Evolutionary conservation across 2,329 filamentous ascomycete species (phyloP).

Genomic region (Aureobasidium sp.): DNA sequence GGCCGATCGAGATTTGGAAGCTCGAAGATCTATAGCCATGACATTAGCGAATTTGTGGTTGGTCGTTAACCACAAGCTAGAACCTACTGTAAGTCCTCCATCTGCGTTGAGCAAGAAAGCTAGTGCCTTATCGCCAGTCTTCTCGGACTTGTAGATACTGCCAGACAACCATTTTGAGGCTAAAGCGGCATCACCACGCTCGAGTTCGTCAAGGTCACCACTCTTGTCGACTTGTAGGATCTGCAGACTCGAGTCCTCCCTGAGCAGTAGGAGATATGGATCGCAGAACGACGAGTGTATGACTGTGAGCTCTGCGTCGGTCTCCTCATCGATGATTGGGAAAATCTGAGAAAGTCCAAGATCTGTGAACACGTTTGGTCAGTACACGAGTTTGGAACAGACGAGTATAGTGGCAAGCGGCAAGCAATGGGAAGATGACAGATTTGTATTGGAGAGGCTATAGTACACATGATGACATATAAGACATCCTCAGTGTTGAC

Average conservation of each 20-base stretch:
- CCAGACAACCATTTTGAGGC: conserved; percentile 71
- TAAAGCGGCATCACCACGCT: conserved; percentile 50
- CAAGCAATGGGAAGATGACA: conserved; percentile 3
- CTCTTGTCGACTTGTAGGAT: conserved; percentile 71
- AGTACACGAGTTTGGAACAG: neutral
- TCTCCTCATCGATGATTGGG: conserved; percentile 86
- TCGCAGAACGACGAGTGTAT: conserved; percentile 77
- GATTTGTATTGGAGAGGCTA: conserved; percentile 12
- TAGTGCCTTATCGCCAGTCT: conserved; percentile 46
- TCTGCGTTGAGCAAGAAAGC: conserved; percentile 69
- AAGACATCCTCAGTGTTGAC: neutral
- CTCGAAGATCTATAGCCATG: conserved; percentile 55
- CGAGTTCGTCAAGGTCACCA: conserved; percentile 77
- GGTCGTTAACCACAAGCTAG: neutral
- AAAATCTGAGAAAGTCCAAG: conserved; percentile 84
- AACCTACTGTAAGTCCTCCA: conserved; percentile 64
- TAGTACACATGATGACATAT: conserved; percentile 5
- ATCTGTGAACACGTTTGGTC: conserved; percentile 43
- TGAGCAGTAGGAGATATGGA: conserved; percentile 72
- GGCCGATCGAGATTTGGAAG: conserved; percentile 64
- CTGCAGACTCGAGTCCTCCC: conserved; percentile 73
- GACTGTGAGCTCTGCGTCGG: conserved; percentile 68
- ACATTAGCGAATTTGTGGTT: neutral
- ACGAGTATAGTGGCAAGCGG: neutral
- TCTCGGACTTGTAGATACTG: conserved; percentile 66